phyloP scores from a whole-genome alignment of 164 flowering plant genomes.

The Stephania cephalantha region DNA sequence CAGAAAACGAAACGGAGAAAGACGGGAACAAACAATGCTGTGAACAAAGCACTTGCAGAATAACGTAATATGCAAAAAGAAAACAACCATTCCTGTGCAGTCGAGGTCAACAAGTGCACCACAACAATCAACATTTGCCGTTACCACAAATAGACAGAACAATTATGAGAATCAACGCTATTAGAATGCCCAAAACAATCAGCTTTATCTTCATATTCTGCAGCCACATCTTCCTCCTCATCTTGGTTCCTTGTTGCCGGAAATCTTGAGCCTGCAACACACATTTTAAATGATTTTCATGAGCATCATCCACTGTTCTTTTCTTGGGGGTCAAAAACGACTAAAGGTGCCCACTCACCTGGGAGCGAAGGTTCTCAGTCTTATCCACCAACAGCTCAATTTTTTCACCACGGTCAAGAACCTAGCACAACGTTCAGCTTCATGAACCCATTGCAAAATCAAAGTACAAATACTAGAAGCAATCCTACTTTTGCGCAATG shows the following conservation, averaged over 20 bases:
- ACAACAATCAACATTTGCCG: slow-evolving; percentile 37
- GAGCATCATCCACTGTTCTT: neutral
- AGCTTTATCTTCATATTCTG: slow-evolving; percentile 91
- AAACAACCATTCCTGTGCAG: neutral
- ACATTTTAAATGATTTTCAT: neutral
- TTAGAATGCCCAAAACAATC: slow-evolving; percentile 57
- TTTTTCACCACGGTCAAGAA: slow-evolving; percentile 93
- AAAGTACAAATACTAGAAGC: neutral
- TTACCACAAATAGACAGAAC: slow-evolving; percentile 62
- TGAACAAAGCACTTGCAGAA: neutral
- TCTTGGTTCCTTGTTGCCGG: slow-evolving; percentile 61
- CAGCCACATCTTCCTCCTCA: slow-evolving; percentile 87
- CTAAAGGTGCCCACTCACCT: slow-evolving; percentile 33
- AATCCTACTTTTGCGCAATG: neutral
- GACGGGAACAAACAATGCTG: neutral
- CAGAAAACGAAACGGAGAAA: neutral
- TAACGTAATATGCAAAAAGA: neutral
- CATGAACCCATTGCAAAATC: neutral
- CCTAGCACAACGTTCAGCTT: slow-evolving; percentile 28
- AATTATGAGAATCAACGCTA: slow-evolving; percentile 74
- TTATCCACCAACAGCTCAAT: slow-evolving; percentile 89
- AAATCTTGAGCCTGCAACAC: slow-evolving; percentile 85
- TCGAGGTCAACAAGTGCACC: neutral
- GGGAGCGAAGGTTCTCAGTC: slow-evolving; percentile 81
- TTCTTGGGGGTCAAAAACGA: neutral